Base-by-base conservation (phyloP, 1,139 yeast species). In the Wickerhamomyces sp. region DNA sequence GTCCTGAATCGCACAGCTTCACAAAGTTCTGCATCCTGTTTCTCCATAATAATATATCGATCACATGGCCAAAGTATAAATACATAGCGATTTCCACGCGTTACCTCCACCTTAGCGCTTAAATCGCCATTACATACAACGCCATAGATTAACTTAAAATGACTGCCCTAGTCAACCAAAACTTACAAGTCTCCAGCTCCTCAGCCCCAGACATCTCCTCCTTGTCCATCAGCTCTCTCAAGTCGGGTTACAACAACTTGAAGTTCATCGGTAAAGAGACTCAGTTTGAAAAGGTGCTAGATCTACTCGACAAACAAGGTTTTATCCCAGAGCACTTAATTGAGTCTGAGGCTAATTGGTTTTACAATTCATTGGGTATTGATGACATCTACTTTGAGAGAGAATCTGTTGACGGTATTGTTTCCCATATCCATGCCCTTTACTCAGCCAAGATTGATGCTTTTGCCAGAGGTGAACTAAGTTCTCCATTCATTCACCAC, bases 381-480 rank as follows among this genome's bases (percentile, higher is more conserved):
- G 96, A 88, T 56, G 96, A 83, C 57, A 82, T 87, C 26, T 91
- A 86, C 62, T 89, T 91, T 57, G 91, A 94, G 35, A 76, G 85
- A 47, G 96, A 89, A 57, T 65, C 85, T 4, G 82, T 89, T 16
- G 77, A 73, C 40, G 88, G 79, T 40, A 83, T 91, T 51, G 91
- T 87, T 27, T 74, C 85, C 37, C 94, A 87, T 57, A 71, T 75
- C 40, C 87, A 85, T 54, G 84, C 96, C 13, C 70, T 91, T 40
- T 91, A 89, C 61, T 87, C 96, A 26, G 91, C 96, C 44, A 91
- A 91, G 59, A 76, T 91, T 39, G 93, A 91, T 49, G 95, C 96
- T 13, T 87, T 72, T 58, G 81, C 88, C 12, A 64, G 70, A 45
- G 72, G 62, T 41, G 76, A 64, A 46, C 68, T 65, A 44, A 58